Percentiles rank a stretch among this genome's conserved stretches.
Evolutionary conservation across 1,139 yeast genomes (phyloP).

Genomic region (Kazachstania sp.): DNA sequence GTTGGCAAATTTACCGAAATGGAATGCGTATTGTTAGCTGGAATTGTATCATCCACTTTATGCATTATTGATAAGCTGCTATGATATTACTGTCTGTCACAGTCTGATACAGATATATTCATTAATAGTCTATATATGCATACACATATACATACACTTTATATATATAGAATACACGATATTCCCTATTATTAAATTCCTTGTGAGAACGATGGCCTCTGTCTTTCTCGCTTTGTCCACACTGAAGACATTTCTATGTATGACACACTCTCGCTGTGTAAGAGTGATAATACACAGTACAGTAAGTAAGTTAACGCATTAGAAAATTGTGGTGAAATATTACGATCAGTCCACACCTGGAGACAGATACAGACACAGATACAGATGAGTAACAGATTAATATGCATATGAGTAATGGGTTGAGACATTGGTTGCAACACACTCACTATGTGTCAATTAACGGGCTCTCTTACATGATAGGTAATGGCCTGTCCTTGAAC

Average conservation of each 20-base stretch:
- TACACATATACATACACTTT: no score
- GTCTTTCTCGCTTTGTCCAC: no score
- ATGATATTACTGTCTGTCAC: neutral
- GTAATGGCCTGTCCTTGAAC: slow-evolving; percentile 60
- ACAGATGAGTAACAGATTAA: neutral
- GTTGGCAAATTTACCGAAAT: slow-evolving; percentile 33
- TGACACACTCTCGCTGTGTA: no score
- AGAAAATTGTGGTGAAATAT: no score
- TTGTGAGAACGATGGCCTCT: no score
- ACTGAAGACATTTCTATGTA: no score
- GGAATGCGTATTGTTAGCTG: slow-evolving; percentile 83
- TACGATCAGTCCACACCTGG: no score
- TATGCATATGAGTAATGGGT: neutral
- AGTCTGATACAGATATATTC: neutral
- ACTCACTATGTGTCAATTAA: neutral
- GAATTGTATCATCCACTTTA: slow-evolving; percentile 70
- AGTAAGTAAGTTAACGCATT: no score
- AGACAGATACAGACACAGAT: no score
- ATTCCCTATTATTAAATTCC: no score
- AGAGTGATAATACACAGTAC: no score
- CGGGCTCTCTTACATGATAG: slow-evolving; percentile 48
- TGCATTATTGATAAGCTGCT: neutral
- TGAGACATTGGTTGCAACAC: neutral
- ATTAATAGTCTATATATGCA: neutral
- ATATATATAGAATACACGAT: no score